A percentile compares a stretch with the other conserved stretches of the same genome.
These are phyloP conservation scores for Starmerella ratchasimensis DNA, from an alignment of 805 yeast genomes.

Conservation along the genomic window DNA sequence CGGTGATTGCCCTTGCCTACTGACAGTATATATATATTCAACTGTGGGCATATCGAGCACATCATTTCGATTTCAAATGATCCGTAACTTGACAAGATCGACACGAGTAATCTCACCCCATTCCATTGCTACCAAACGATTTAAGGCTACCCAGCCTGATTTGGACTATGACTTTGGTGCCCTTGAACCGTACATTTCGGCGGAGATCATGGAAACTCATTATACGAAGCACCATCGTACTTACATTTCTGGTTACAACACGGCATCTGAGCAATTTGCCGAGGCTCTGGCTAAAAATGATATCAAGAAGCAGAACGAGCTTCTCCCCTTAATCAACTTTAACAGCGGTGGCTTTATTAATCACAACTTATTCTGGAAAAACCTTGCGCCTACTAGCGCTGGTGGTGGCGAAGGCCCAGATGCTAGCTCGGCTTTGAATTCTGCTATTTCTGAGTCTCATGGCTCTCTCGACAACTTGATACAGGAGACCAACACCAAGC, in stretches of 20 bases:
- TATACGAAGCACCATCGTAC: conserved; percentile 88
- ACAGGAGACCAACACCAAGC: conserved; percentile 45
- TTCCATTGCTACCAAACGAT: conserved; percentile 9
- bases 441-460: conserved; percentile 47
- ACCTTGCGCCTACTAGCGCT: conserved; percentile 56
- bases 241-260: conserved; percentile 72
- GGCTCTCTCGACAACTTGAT: conserved; percentile 64
- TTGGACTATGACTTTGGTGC: conserved; percentile 75
- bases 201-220: conserved; percentile 71
- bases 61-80: conserved; percentile 2
- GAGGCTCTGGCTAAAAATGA: conserved; percentile 51
- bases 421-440: conserved; percentile 41
- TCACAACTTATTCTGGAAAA: conserved; percentile 80
- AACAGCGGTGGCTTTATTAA: conserved; percentile 86
- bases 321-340: conserved; percentile 69
- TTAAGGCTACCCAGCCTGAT: conserved; percentile 54
- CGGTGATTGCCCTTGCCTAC: too few relatives aligned
- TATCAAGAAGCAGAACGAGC: conserved; percentile 39
- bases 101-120: conserved; percentile 5
- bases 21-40: neutral
- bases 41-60: neutral
- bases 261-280: conserved; percentile 57
- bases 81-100: conserved; percentile 8
- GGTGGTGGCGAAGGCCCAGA: conserved; percentile 63
- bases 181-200: conserved; percentile 74